A percentile compares a stretch with the other conserved stretches of the same genome.
These are phyloP conservation scores for Echites panduratus DNA, from an alignment of 257 asterid genomes.

Conservation along the genomic window DNA sequence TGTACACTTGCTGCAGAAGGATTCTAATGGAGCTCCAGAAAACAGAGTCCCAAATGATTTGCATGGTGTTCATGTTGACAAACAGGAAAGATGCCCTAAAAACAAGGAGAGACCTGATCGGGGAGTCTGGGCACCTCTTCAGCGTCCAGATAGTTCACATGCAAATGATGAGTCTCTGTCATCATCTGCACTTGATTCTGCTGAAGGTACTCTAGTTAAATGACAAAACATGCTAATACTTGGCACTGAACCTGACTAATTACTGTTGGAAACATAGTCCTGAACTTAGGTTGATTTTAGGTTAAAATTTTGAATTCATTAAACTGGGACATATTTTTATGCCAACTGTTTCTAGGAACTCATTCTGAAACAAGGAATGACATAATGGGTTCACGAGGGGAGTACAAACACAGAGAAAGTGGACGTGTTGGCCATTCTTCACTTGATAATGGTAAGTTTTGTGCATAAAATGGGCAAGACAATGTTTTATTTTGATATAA, in stretches of 20 bases:
- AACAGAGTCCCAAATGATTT: slow-evolving; percentile 43
- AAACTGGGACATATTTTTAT: slow-evolving; percentile 9
- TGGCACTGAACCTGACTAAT: neutral
- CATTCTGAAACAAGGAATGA: slow-evolving; percentile 46
- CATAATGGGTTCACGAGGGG: slow-evolving; percentile 36
- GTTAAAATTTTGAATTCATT: neutral
- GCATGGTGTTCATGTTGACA: slow-evolving; percentile 37
- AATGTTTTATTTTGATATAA: neutral
- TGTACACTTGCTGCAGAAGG: slow-evolving; percentile 48
- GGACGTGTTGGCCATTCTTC: slow-evolving; percentile 56
- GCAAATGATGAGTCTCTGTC: slow-evolving; percentile 63
- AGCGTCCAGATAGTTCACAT: slow-evolving; percentile 66
- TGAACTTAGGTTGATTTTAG: neutral
- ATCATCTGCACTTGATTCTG: slow-evolving; percentile 43
- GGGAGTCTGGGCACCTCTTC: slow-evolving; percentile 89
- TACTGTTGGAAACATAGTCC: neutral
- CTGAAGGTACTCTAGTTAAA: slow-evolving; percentile 47
- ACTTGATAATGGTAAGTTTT: slow-evolving; percentile 59
- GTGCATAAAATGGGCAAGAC: slow-evolving; percentile 5
- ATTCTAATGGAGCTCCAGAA: slow-evolving; percentile 45
- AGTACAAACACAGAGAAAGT: slow-evolving; percentile 41
- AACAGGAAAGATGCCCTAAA: slow-evolving; percentile 57
- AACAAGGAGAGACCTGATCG: slow-evolving; percentile 92
- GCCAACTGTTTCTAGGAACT: slow-evolving; percentile 35
- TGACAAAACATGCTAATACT: neutral